phyloP scores from a whole-genome alignment of 2,329 filamentous ascomycete species.

The Pseudovirgaria hyperparasitica region DNA sequence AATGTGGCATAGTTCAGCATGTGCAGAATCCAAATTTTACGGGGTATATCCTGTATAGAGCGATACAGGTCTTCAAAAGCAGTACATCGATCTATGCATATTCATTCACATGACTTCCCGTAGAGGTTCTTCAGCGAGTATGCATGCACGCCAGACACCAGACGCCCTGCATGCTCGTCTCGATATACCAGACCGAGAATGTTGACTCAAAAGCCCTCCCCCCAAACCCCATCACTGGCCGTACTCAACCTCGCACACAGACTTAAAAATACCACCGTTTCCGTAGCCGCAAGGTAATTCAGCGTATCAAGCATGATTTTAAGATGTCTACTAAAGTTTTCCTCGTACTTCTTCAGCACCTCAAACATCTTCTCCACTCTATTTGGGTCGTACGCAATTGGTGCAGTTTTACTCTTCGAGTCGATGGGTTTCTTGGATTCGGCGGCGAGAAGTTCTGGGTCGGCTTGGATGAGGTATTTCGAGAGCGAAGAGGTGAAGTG shows the following conservation, averaged over 20 bases:
- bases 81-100: no score
- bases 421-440: conserved; percentile 7
- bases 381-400: conserved; percentile 40
- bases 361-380: conserved; percentile 69
- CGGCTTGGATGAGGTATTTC: conserved; percentile 69
- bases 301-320: conserved; percentile 89
- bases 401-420: conserved; percentile 14
- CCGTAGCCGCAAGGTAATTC: conserved; percentile 94
- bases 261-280: conserved; percentile 86
- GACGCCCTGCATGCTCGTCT: no score
- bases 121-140: no score
- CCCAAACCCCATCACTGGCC: conserved; percentile 64
- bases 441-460: conserved; percentile 52
- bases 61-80: no score
- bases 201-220: no score
- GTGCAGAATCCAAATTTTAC: no score
- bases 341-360: conserved; percentile 81
- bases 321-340: conserved; percentile 81
- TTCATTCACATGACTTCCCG: no score
- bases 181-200: no score
- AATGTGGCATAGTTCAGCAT: no score
- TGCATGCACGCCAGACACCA: no score
- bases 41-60: no score
- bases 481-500: conserved; percentile 79
- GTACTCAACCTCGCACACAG: conserved; percentile 73